Evolutionary conservation across 1,139 yeast species (phyloP).

Genomic region (Zygosaccharomyces sapae): DNA sequence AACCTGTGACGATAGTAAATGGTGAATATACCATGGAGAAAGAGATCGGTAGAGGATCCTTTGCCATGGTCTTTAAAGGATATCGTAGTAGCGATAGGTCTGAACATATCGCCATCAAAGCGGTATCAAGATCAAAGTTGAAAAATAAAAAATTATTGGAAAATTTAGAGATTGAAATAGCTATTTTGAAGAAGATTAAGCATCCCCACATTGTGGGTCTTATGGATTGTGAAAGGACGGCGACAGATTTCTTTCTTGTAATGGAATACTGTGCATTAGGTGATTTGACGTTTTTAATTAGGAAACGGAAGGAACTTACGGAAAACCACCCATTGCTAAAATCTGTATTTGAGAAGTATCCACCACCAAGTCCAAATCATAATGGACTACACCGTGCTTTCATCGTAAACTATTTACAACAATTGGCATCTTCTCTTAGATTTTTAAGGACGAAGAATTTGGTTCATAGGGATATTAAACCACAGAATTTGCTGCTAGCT

Average conservation of each 20-base stretch:
- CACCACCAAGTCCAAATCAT: conserved; percentile 67
- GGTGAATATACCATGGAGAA: conserved; percentile 32
- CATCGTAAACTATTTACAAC: conserved; percentile 80
- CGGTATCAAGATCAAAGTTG: conserved; percentile 76
- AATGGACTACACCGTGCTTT: conserved; percentile 77
- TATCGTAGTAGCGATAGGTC: conserved; percentile 26
- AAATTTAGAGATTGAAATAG: conserved; percentile 85
- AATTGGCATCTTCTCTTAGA: conserved; percentile 75
- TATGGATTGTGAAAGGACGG: conserved; percentile 74
- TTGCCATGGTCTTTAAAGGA: conserved; percentile 89
- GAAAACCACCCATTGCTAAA: conserved; percentile 76
- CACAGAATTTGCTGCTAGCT: conserved; percentile 80
- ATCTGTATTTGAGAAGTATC: conserved; percentile 72
- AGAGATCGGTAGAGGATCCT: conserved; percentile 91
- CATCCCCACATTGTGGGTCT: conserved; percentile 92
- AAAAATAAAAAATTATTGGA: conserved; percentile 82
- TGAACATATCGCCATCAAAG: conserved; percentile 63
- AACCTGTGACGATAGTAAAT: conserved; percentile 14
- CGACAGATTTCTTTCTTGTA: conserved; percentile 78
- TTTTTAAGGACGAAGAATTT: conserved; percentile 78
- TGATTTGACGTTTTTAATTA: conserved; percentile 81
- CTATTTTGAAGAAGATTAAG: conserved; percentile 76
- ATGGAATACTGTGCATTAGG: conserved; percentile 98
- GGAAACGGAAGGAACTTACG: conserved; percentile 66
- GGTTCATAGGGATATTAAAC: conserved; percentile 92